phyloP scores from a whole-genome alignment of 1,139 yeast genomes.

The Kluyveromyces marxianus region DNA sequence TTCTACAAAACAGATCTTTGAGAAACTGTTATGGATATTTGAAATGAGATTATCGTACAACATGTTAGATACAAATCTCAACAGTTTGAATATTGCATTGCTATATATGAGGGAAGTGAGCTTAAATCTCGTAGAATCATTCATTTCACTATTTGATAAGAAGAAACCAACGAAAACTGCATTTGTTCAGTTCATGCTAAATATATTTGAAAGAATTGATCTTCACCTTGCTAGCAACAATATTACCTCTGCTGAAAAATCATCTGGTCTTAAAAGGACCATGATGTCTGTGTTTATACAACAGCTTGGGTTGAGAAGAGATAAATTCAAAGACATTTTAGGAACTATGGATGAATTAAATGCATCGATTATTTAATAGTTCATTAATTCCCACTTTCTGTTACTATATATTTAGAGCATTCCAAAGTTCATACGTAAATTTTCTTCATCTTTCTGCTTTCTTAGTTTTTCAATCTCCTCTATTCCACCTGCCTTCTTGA shows the following conservation, averaged over 20 bases:
- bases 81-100: constrained; percentile 13
- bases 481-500: constrained; percentile 81
- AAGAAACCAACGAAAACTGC: constrained; percentile 3
- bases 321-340: background rate
- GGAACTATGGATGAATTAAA: background rate
- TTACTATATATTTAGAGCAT: background rate
- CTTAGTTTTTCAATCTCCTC: constrained; percentile 75
- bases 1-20: constrained; percentile 8
- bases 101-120: constrained; percentile 17
- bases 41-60: constrained; percentile 25
- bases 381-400: background rate
- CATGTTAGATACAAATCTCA: constrained; percentile 16
- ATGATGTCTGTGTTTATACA: background rate
- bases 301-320: background rate
- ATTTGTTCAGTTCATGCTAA: constrained; percentile 3
- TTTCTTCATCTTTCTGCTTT: constrained; percentile 59
- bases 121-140: constrained; percentile 15
- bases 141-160: constrained; percentile 7
- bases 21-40: constrained; percentile 9
- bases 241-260: background rate
- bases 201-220: background rate
- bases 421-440: constrained; percentile 43
- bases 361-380: background rate
- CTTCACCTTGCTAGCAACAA: background rate
- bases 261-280: background rate